Base-by-base conservation (phyloP, 495 filamentous ascomycete genomes). In the Annulohypoxylon nitens region DNA sequence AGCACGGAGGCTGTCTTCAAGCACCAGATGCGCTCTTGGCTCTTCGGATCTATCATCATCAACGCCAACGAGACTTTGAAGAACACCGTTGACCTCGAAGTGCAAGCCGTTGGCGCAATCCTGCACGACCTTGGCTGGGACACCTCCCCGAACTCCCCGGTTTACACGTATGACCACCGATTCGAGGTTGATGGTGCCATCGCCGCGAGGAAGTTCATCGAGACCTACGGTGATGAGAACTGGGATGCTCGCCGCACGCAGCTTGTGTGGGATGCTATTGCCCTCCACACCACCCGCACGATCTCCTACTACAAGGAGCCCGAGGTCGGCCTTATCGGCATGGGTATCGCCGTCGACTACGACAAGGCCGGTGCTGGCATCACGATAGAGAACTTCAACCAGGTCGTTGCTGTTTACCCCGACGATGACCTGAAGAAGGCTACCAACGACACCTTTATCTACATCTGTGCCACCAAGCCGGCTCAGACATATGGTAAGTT, bases 111-210 rank as follows among this genome's bases (percentile, higher is more conserved):
- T 18, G 64, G 80, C 1, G 81, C 81, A 0, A 68, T 89, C 23
- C 75, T 89, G 41, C 88, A 90, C 75, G 88, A 90, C 62, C 75
- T 90, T 1, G 88, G 85, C 30, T 88, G 85, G 86, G 78, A 78
- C 69, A 18, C 76, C 51, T 76, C 76, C 4, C 74, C 74, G 9
- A 34, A 61, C 68, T 72, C 77, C 3, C 33, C 72, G 10, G 66
- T 81, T 14, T 69, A 78, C 11, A 75, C 78, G 5, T 18, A 45
- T 7, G 79, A 84, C 69, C 77, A 78, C 25, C 73, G 80, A 12
- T 86, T 84, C 71, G 83, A 86, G 74, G 81, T 86, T 10, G 83
- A 85, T 67, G 77, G 82, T 12, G 81, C 81, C n/a, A 78, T 81
- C 60, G 78, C 77, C 4, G 77, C 83, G 20, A 71, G 76, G 2